Evolutionary conservation across 1,284 basidiomycete species (phyloP), one percentile per base, ranked within the genome.

Genomic region (Thecaphora thlaspeos): DNA sequence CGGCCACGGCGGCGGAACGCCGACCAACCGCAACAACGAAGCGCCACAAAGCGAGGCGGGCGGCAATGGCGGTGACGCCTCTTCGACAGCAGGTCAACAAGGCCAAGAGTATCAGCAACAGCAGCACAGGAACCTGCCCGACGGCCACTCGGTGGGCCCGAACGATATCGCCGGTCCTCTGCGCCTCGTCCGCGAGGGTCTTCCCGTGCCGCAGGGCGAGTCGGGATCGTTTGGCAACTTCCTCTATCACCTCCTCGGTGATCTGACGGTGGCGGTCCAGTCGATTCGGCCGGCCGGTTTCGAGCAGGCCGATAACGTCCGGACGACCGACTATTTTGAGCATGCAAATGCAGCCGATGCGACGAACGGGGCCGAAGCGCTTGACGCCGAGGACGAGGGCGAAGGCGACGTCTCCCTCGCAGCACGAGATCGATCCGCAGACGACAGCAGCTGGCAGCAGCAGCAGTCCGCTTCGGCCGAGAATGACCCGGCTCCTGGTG

Each of bases 191-290:
- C 46, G 70, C 21, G 60, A 68, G 18, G 67, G 67, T 0, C 47
- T 60, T 18, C 43, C 69, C 23, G 38, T 55, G 4, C 51, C 61
- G 4, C 55, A 68, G 24, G 70, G 70, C 21, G 70, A 66, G 7
- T 65, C 70, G 1, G 71, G 65, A 15, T 62, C 63, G 38, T 73
- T 73, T 40, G 69, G 70, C 42, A 61, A 55, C 30, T 73, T 73
- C 44, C 48, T 73, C 41, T 61, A 71, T 40, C 67, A 73, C 21
- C 43, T 71, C 46, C 46, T 71, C 5, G 44, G 51, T 11, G 71
- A 73, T 39, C 50, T 73, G 26, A 61, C 54, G 56, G 64, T 48
- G n/a, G 71, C 71, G 1, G 68, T 73, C 2, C 59, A 64, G 30
- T 55, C 57, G 21, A 61, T 66, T 49, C 55, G 43, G 26, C 59